Percentiles rank a stretch among this genome's conserved stretches.
These are phyloP conservation scores for Linum usitatissimum DNA, from an alignment of 345 rosid genomes.

Conservation along the genomic window DNA sequence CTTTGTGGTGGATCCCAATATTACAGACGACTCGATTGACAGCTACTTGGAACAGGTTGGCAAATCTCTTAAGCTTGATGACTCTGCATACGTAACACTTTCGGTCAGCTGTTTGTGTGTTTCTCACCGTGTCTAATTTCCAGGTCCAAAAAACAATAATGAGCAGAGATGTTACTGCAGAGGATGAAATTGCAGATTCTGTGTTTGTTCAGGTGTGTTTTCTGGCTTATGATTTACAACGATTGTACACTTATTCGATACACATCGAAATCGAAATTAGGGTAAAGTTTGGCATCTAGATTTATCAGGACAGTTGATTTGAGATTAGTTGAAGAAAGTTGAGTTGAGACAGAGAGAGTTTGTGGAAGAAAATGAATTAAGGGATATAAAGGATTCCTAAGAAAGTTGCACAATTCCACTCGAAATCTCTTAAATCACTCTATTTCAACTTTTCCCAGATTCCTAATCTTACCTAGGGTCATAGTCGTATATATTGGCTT, in stretches of 20 bases:
- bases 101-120: neutral
- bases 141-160: constrained; percentile 70
- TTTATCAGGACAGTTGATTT: too few species aligned
- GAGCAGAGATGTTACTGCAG: constrained; percentile 52
- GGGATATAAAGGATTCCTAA: too few species aligned
- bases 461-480: too few species aligned
- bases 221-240: too few species aligned
- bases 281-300: neutral
- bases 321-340: neutral
- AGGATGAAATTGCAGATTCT: constrained; percentile 89
- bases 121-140: neutral
- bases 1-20: constrained; percentile 82
- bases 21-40: constrained; percentile 68
- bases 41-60: constrained; percentile 78
- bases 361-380: too few species aligned
- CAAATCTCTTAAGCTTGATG: neutral
- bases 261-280: neutral
- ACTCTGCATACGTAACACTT: neutral
- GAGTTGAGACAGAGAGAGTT: too few species aligned
- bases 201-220: constrained; percentile 77
- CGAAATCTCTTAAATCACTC: too few species aligned
- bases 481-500: too few species aligned
- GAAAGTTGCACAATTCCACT: too few species aligned
- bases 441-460: too few species aligned
- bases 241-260: too few species aligned